A percentile compares a stretch with the other conserved stretches of the same genome.
These are phyloP conservation scores for Chamaecrista fasciculata DNA, from an alignment of 306 rosid genomes.

Conservation along the genomic window DNA sequence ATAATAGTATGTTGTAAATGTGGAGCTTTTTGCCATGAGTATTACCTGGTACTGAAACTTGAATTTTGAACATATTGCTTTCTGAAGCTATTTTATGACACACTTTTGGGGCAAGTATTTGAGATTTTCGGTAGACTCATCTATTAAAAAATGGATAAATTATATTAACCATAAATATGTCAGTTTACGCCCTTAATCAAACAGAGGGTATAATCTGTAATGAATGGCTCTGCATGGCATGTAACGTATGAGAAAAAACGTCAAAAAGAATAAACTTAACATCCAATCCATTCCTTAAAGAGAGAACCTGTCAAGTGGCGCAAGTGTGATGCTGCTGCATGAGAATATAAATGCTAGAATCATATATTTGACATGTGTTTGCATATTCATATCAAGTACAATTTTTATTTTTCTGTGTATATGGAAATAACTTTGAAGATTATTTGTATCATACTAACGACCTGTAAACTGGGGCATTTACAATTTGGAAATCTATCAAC, in stretches of 20 bases:
- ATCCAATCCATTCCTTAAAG: not conserved
- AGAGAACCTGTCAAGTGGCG: not conserved
- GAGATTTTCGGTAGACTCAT: too few relatives aligned
- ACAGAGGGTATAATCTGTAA: not conserved
- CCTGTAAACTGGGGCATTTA: not conserved
- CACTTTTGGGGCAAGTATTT: not conserved
- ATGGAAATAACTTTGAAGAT: not conserved
- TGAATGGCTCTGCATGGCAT: not conserved
- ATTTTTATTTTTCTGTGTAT: not conserved
- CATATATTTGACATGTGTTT: not conserved
- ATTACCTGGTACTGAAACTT: not conserved
- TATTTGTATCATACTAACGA: not conserved
- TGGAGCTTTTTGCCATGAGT: slow-evolving; percentile 7
- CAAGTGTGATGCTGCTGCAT: not conserved
- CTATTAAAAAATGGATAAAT: too few relatives aligned
- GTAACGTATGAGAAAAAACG: not conserved
- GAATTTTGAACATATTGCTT: slow-evolving; percentile 17
- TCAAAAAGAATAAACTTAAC: not conserved
- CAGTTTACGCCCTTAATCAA: too few relatives aligned
- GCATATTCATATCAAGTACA: not conserved
- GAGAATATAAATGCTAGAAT: not conserved
- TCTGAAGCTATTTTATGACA: too few relatives aligned
- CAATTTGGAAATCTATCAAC: not conserved
- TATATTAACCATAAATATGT: too few relatives aligned
- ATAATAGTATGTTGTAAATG: not conserved